Base-by-base conservation (phyloP, 768 basidiomycete genomes). In the Omphalotus guepiniiformis region DNA sequence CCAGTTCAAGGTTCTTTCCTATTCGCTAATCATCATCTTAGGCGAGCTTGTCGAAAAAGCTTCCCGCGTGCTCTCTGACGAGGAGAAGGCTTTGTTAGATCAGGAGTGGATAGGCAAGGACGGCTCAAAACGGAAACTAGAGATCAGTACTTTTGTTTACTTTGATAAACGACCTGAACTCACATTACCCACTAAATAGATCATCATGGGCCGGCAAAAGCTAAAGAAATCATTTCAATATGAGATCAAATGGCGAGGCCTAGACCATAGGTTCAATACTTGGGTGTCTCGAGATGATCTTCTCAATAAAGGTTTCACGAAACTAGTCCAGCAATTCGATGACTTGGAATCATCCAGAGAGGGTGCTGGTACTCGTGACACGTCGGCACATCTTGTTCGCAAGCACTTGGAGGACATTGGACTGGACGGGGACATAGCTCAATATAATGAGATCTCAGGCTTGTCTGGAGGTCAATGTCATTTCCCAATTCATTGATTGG, bases 381-480 rank as follows among this genome's bases (percentile, higher is more conserved):
- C 93, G 4, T 69, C 83, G 28, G 79, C 80, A 13, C 76, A 83
- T 57, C 70, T 89, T 39, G 88, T 97, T 39, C 79, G 94, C 55
- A 91, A 93, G 67, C 91, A 94, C 56, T 70, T 98, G 38, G 93
- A 96, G 66, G 93, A 93, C 55, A 91, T 98, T 55, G 95, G 94
- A 28, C 75, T 98, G 30, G 92, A 97, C 68, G 94, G 94, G 35
- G 92, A 97, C 70, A 97, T 97, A 51, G 94, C 94, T 9, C 92
- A 96, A 67, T 97, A 98, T 69, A 95, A 96, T 60, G 94, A 98
- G 69, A 93, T 97, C 60, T 80, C 82, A 28, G 94, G 95, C 30
- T 71, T 97, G 37, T 94, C 91, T 15, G 95, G 95, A 66, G 94
- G 93, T 83, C 61, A 55, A 71, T 53, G 15, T 32, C 48, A n/a